Evolutionary conservation across 176 grass and related monocot genomes (phyloP), one percentile per base, ranked within the genome.

Genomic region (Triticum timopheevii): DNA sequence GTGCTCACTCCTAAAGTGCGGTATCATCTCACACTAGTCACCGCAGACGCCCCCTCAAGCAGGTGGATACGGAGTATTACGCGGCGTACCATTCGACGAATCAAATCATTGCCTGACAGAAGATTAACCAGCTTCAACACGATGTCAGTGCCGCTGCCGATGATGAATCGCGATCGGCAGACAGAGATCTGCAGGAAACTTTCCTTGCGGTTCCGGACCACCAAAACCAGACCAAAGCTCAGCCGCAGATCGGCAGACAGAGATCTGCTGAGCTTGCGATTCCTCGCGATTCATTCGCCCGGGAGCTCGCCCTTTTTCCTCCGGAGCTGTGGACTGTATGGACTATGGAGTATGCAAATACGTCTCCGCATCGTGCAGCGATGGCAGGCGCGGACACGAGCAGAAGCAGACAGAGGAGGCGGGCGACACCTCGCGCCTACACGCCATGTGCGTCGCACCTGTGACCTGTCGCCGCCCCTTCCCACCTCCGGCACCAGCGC

Each of bases 381-480:
- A 10, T n/a, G 0, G 62, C 31, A 11, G 13, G 35, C 75, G 27
- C 73, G 19, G 44, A 28, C 44, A 45, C 23, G 27, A 42, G 40
- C 40, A 2, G 38, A 24, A 42, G 40, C 40, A 2, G 70, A 24
- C 34, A 34, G 10, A 11, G 15, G 23, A 17, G 69, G 13, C 42
- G 44, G 69, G 13, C 42, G 44, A 22, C 15, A 28, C 72, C 40
- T 10, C 38, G 13, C 9, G 6, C 73, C 88, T 83, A 62, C 78
- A 77, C 3, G 71, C 75, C 91, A 92, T 92, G 91, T 90, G 91
- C 87, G 28, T 38, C 72, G 34, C 83, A 58, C 76, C 81, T 80
- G 78, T 76, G 74, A 34, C 16, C 74, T 76, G 73, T 76, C 71
- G 20, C 16, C 22, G 20, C 7, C 24, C 44, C 8, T 7, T 39